Base-by-base conservation (phyloP, 805 yeast species). In the Candida chauliodis region DNA sequence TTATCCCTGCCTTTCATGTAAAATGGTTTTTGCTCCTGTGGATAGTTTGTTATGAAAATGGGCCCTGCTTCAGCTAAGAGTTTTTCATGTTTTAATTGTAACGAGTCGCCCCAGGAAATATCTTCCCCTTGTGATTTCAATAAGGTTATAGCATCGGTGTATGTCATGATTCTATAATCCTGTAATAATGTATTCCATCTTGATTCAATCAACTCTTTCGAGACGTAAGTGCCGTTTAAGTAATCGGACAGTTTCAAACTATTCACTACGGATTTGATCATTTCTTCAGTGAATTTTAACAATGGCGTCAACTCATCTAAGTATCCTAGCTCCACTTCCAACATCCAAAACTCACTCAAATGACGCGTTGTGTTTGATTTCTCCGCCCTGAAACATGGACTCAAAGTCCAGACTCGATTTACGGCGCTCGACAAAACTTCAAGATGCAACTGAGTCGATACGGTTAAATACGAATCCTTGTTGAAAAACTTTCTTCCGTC, bases 301-400 rank as follows among this genome's bases (percentile, higher is more conserved):
- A 93, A 59, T 43, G 82, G 83, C 3, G 55, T 53, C 5, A 90
- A 73, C 10, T 67, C 59, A 4, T 70, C 68, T 2, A 84, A 61
- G 57, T 84, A 85, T 7, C 87, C 79, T 15, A 88, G 59, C 56
- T 93, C 99, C 0, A 89, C 95, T 59, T 93, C 99, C 2, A 93
- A 61, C 97, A 93, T 90, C 97, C 97, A 93, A 58, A 93, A 93
- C 59, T 93, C 99, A 42, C 91, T 76, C 42, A 93, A 61, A 58
- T 93, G 99, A 36, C 99, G 72, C 51, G 80, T 85, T 0, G 99
- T 93, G 53, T 88, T 90, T 41, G 95, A 84, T 36, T 75, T 75
- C 53, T 93, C 99, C 0, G 99, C 98, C 46, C 99, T 70, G 56
- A 93, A 93, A 41, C 96, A 87, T 1, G 99, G 99, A 0, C 89